Conservation (phyloP, 2,329 filamentous ascomycete species). For the Chalaropsis thielavioides region DNA sequence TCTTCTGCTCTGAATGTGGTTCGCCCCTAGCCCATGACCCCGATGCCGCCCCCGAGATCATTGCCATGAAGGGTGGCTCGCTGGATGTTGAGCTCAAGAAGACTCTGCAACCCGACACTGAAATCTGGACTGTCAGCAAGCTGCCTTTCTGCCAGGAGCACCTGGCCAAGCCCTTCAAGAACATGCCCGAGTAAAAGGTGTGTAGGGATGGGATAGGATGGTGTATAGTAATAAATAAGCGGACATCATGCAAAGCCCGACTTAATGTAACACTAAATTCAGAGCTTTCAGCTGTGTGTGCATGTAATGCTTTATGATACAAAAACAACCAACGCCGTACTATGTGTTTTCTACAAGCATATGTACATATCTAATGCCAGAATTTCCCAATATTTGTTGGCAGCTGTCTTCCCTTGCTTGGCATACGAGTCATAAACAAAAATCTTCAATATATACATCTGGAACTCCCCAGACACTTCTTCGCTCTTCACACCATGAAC, state of each 20-base stretch:
- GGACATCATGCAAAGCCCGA: background rate
- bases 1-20: constrained; percentile 56
- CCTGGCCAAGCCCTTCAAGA: constrained; percentile 45
- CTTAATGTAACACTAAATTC: too few relatives aligned
- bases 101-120: constrained; percentile 51
- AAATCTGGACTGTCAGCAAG: constrained; percentile 57
- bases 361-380: background rate
- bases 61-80: constrained; percentile 53
- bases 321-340: background rate
- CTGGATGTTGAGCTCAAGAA: constrained; percentile 51
- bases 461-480: background rate
- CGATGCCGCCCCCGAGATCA: constrained; percentile 54
- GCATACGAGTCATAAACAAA: background rate
- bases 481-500: background rate
- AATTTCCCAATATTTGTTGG: background rate
- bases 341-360: too few relatives aligned
- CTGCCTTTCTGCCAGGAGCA: constrained; percentile 55
- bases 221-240: background rate
- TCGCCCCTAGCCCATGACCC: constrained; percentile 57
- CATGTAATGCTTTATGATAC: background rate
- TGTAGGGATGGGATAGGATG: background rate
- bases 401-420: too few relatives aligned
- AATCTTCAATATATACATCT: constrained; percentile 1
- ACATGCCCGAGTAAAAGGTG: constrained; percentile 44
- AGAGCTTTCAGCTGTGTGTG: too few relatives aligned